Evolutionary conservation across 805 yeast species (phyloP).

Genomic region (Starmera caribaea): DNA sequence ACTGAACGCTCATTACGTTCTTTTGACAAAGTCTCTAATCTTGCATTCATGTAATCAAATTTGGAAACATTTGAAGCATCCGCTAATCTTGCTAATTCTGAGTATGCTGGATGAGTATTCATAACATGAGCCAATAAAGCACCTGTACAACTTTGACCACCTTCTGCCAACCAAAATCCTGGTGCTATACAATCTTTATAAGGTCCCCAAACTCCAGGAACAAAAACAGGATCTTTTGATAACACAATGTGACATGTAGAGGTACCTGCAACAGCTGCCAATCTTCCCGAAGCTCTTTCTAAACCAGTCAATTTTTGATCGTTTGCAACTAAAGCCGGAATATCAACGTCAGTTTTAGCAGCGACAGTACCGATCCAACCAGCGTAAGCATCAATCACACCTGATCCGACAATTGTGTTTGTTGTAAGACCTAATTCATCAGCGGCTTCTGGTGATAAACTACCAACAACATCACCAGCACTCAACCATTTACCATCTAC

Average conservation of each 20-base stretch:
- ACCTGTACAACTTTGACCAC: conserved; percentile 98
- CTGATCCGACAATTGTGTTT: conserved; percentile 80
- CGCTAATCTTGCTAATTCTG: conserved; percentile 58
- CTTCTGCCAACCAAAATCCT: conserved; percentile 92
- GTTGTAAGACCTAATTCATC: conserved; percentile 75
- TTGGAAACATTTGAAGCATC: conserved; percentile 61
- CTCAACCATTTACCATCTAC: conserved; percentile 59
- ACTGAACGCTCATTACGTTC: conserved; percentile 58
- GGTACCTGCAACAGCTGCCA: conserved; percentile 98
- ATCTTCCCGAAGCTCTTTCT: conserved; percentile 63
- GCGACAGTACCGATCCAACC: conserved; percentile 99
- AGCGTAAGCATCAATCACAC: conserved; percentile 96
- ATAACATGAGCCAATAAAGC: conserved; percentile 84
- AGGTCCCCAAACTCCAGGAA: conserved; percentile 98
- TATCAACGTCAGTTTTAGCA: conserved; percentile 55
- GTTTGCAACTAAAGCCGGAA: conserved; percentile 40
- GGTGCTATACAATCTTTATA: conserved; percentile 89
- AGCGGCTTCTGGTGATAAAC: conserved; percentile 58
- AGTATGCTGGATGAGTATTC: conserved; percentile 80
- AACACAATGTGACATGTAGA: conserved; percentile 93
- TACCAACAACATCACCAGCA: conserved; percentile 88
- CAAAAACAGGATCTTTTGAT: conserved; percentile 78
- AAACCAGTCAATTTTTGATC: conserved; percentile 38
- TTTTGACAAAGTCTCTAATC: conserved; percentile 55
- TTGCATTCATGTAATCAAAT: conserved; percentile 75